Evolutionary conservation across 768 basidiomycete genomes (phyloP).

Genomic region (Amanita molliuscula): DNA sequence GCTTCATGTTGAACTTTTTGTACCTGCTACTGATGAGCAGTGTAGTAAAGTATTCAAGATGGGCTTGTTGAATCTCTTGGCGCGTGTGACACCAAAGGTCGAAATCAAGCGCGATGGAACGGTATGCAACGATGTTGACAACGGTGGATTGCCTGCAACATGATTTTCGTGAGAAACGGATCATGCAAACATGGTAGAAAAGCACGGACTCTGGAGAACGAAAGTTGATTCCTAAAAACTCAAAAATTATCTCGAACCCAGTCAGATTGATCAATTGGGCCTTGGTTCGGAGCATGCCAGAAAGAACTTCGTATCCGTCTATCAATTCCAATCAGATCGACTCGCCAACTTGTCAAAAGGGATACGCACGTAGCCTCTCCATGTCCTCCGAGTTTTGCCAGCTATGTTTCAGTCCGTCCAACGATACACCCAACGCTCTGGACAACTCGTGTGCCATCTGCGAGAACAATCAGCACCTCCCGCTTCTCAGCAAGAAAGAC

Average conservation of each 20-base stretch:
- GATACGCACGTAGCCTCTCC: slow-evolving; percentile 61
- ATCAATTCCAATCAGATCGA: slow-evolving; percentile 1
- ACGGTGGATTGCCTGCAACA: slow-evolving; percentile 63
- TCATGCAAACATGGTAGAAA: neutral
- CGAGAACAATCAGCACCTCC: neutral
- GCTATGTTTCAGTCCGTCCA: slow-evolving; percentile 69
- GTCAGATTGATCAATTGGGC: slow-evolving; percentile 67
- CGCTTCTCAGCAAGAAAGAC: neutral
- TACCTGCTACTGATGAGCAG: slow-evolving; percentile 66
- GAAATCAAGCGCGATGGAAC: slow-evolving; percentile 78
- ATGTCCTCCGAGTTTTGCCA: slow-evolving; percentile 96
- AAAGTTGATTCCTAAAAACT: slow-evolving; percentile 81
- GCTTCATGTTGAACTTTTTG: slow-evolving; percentile 66
- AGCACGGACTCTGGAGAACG: slow-evolving; percentile 65
- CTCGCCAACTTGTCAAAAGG: neutral
- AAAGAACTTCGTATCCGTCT: slow-evolving; percentile 88
- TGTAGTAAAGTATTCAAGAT: slow-evolving; percentile 74
- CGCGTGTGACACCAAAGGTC: slow-evolving; percentile 76
- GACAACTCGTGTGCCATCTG: slow-evolving; percentile 75
- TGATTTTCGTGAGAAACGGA: neutral
- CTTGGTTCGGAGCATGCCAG: slow-evolving; percentile 63
- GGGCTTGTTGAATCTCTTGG: slow-evolving; percentile 64
- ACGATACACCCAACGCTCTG: slow-evolving; percentile 57
- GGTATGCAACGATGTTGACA: slow-evolving; percentile 74
- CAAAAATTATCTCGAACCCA: slow-evolving; percentile 74